Evolutionary conservation across 768 basidiomycete species (phyloP).

Genomic region (Hericium rajendrae): DNA sequence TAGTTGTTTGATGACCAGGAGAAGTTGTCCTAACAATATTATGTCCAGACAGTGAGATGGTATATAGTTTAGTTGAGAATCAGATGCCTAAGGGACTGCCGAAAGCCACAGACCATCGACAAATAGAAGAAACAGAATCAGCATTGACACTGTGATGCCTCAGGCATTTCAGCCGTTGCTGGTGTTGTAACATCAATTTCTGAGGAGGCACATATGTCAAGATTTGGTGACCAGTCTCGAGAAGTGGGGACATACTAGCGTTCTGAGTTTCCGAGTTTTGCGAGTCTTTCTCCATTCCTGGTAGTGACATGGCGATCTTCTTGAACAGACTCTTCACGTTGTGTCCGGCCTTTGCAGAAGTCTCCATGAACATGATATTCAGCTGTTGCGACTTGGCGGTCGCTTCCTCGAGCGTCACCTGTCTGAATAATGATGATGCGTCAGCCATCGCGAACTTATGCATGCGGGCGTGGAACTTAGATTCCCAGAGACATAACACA

Average conservation of each 20-base stretch:
- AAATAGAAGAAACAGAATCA: constrained; percentile 27
- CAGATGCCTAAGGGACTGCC: not conserved
- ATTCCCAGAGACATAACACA: not conserved
- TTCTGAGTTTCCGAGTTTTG: constrained; percentile 40
- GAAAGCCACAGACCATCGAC: not conserved
- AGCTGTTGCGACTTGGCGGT: constrained; percentile 85
- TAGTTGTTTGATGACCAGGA: not conserved
- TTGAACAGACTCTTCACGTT: constrained; percentile 99
- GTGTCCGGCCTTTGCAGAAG: constrained; percentile 97
- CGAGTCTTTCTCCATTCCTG: constrained; percentile 85
- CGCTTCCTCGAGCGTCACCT: constrained; percentile 98
- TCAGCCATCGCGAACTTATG: not conserved
- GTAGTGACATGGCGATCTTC: constrained; percentile 97
- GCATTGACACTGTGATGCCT: constrained; percentile 82
- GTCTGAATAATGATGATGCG: constrained; percentile 37
- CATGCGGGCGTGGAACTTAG: not conserved
- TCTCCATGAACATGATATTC: constrained; percentile 98
- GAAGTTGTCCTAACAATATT: not conserved
- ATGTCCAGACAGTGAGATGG: constrained; percentile 1
- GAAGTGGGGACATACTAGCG: constrained; percentile 27
- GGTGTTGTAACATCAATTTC: constrained; percentile 90
- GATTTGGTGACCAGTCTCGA: not conserved
- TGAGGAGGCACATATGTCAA: constrained; percentile 20
- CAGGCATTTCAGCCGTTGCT: constrained; percentile 58
- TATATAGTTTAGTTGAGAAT: constrained; percentile 1